Base-by-base conservation (phyloP, 805 yeast species). In the Kuraishia piskuri region DNA sequence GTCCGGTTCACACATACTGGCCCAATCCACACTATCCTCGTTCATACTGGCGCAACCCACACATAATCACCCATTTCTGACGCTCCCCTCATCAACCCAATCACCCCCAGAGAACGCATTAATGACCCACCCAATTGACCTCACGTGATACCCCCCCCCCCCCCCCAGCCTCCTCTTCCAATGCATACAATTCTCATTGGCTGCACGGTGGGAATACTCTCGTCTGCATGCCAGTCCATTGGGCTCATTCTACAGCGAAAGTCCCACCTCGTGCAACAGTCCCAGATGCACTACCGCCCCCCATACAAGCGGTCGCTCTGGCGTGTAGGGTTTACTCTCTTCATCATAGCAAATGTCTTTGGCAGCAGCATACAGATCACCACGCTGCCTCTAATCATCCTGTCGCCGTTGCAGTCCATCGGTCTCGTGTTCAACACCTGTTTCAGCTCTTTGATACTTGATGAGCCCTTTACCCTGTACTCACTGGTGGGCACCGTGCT, bases 381-480 rank as follows among this genome's bases (percentile, higher is more conserved):
- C 1, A 86, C 96, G 2, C 71, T 90, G 46, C 97, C 97, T 0
- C 71, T 90, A 55, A 84, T 89, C 48, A 77, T 90, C 2, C 67
- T 90, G 54, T 83, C 90, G 22, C 96, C 96, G 0, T 69, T 90
- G 53, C 96, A 90, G 64, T 89, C 95, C 23, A 81, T 85, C 22
- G 96, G 96, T 0, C 74, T 90, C n/a, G 90, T 90, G 2, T 90
- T 90, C 74, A 90, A 90, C 67, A 81, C 94, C 0, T 66, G 88
- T 1, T 79, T 89, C 61, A 88, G 94, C 47, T 65, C 86, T 20
- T 54, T 88, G 10, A 67, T 90, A 14, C 77, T 90, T 14, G 73
- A 82, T 31, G 97, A 90, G 62, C 72, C 74, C 0, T 87, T 88
- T 64, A 83, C 91, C 1, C 56, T 59, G 22, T 70, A 68, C 52